Conservation (phyloP, 2,329 filamentous ascomycete species). For the Talaromyces albobiverticillius region DNA sequence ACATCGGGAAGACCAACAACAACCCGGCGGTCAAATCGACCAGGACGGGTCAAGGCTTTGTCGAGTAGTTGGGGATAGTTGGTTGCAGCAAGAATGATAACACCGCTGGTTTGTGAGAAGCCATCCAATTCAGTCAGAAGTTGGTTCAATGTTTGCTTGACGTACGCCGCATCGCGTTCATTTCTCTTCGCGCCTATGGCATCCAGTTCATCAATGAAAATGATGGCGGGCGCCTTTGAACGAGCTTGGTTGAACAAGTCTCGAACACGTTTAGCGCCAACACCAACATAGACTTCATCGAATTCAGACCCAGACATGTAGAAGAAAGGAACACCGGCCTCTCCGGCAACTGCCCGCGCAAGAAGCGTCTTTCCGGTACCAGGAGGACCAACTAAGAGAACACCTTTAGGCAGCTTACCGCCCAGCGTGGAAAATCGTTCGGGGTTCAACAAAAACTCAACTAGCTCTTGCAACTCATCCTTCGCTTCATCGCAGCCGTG, state of each 20-base stretch:
- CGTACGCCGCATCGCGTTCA: slow-evolving; percentile 86
- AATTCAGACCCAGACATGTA: slow-evolving; percentile 99
- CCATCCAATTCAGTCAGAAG: slow-evolving; percentile 95
- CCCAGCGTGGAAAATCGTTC: slow-evolving; percentile 91
- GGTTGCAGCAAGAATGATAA: slow-evolving; percentile 93
- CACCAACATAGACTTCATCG: slow-evolving; percentile 96
- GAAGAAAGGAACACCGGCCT: slow-evolving; percentile 97
- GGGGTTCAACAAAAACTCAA: slow-evolving; percentile 92
- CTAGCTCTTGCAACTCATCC: slow-evolving; percentile 93
- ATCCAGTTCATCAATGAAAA: slow-evolving; percentile 93
- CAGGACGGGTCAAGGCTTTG: slow-evolving; percentile 89
- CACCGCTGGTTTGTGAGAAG: slow-evolving; percentile 89
- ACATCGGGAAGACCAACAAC: slow-evolving; percentile 87
- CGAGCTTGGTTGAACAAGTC: slow-evolving; percentile 85
- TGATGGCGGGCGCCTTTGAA: slow-evolving; percentile 82
- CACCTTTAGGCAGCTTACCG: slow-evolving; percentile 94
- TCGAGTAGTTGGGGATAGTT: slow-evolving; percentile 94
- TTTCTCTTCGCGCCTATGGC: slow-evolving; percentile 94
- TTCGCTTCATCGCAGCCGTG: slow-evolving; percentile 98
- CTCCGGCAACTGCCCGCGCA: slow-evolving; percentile 90
- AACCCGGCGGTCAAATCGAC: slow-evolving; percentile 93
- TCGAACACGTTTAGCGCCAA: slow-evolving; percentile 92
- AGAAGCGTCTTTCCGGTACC: slow-evolving; percentile 97
- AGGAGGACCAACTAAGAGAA: slow-evolving; percentile 89
- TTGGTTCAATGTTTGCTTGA: slow-evolving; percentile 97